phyloP scores from a whole-genome alignment of 768 basidiomycete genomes.

The Leccinum incarnatum region DNA sequence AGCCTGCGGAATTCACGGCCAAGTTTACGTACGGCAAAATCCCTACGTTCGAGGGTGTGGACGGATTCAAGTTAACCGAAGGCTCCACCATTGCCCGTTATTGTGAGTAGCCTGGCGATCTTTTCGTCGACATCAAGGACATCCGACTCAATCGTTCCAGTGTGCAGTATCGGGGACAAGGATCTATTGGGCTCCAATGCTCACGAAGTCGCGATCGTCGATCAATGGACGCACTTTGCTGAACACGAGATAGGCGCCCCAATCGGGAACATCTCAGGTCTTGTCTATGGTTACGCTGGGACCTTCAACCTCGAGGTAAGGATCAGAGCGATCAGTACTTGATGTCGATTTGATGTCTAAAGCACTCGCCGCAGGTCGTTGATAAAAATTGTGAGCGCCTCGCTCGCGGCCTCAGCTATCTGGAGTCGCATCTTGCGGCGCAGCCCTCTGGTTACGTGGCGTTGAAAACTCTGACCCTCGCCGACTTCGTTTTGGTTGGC shows the following conservation, averaged over 20 bases:
- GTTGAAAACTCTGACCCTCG: conserved; percentile 12
- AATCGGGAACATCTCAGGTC: not conserved
- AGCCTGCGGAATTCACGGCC: conserved; percentile 7
- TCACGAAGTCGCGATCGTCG: conserved; percentile 9
- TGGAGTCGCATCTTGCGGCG: conserved; percentile 17
- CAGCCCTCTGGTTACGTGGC: conserved; percentile 14
- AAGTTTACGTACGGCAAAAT: conserved; percentile 25
- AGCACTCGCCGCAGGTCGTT: not conserved
- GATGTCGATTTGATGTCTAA: not conserved
- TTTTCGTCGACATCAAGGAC: not conserved
- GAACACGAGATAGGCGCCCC: conserved; percentile 11
- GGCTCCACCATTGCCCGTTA: conserved; percentile 24
- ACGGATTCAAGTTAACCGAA: conserved; percentile 21
- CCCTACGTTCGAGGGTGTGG: conserved; percentile 19
- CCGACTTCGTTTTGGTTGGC: conserved; percentile 20
- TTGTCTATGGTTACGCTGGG: conserved; percentile 3
- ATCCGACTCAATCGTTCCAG: not conserved
- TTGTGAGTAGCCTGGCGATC: conserved; percentile 5
- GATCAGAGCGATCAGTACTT: too few relatives aligned
- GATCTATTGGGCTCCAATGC: conserved; percentile 9
- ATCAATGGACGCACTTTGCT: conserved; percentile 16
- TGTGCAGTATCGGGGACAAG: conserved; percentile 13
- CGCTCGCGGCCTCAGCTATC: conserved; percentile 1
- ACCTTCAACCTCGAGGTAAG: conserved; percentile 10
- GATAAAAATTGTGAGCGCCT: conserved; percentile 2